phyloP scores from a whole-genome alignment of 805 yeast genomes.

The Tetrapisispora pingtungensis region DNA sequence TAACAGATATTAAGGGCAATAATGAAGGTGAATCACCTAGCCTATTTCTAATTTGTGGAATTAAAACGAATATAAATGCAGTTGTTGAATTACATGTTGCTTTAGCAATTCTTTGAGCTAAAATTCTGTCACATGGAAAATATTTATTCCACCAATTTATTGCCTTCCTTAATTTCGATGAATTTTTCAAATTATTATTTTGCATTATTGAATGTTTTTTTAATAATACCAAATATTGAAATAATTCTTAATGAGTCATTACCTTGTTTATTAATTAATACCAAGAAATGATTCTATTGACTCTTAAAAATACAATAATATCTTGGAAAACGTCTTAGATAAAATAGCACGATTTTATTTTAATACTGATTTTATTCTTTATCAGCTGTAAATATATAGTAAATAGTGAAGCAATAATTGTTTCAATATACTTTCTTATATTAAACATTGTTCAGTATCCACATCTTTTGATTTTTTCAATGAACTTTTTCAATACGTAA shows the following conservation, averaged over 20 bases:
- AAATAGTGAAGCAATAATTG: too few relatives aligned
- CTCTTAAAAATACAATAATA: too few relatives aligned
- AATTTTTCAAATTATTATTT: neutral
- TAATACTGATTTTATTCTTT: too few relatives aligned
- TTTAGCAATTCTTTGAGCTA: slow-evolving; percentile 32
- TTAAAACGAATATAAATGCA: slow-evolving; percentile 34
- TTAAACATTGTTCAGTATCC: too few relatives aligned
- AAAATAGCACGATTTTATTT: too few relatives aligned
- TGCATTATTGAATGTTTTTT: neutral
- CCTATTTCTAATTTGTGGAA: slow-evolving; percentile 27
- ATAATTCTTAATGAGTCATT: neutral
- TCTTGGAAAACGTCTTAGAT: too few relatives aligned
- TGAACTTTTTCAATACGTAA: neutral
- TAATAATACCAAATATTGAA: too few relatives aligned
- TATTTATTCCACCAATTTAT: slow-evolving; percentile 7
- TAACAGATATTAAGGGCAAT: slow-evolving; percentile 37
- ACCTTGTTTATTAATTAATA: too few relatives aligned
- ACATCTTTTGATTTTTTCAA: neutral
- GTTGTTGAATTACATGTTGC: slow-evolving; percentile 32
- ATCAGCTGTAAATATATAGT: too few relatives aligned
- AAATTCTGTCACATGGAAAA: slow-evolving; percentile 26
- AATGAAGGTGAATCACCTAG: slow-evolving; percentile 37
- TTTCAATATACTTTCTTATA: too few relatives aligned
- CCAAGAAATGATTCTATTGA: too few relatives aligned
- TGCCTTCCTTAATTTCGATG: neutral